Base-by-base conservation (phyloP, 2,329 filamentous ascomycete genomes). In the Bertia moriformis region DNA sequence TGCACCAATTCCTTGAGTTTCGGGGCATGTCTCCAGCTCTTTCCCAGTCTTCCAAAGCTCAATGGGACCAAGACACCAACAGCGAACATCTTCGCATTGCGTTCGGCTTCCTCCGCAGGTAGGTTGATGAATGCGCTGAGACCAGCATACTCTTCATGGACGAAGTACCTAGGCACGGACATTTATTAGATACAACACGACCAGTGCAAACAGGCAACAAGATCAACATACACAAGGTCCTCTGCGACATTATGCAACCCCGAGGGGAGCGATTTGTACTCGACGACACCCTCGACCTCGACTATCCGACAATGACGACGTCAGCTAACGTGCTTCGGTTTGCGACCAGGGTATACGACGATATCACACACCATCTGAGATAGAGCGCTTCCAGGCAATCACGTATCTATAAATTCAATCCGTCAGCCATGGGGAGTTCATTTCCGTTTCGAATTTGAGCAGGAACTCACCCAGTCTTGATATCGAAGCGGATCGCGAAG, bases 201-300 rank as follows among this genome's bases (percentile, higher is more conserved):
- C 14, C 14, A 5, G 13, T 14, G n/a, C n/a, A n/a, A n/a, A n/a
- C n/a, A n/a, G n/a, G n/a, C n/a, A n/a, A n/a, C n/a, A n/a, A n/a
- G n/a, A 13, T 19, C 29, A 13, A 45, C 54, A 41, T 60, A 71
- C 58, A 80, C 66, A 17, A 78, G 56, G 51, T 80, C 75, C 43
- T 70, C 65, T 19, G 66, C 59, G 4, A 78, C 68, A 43, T 70
- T 65, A 51, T 80, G 75, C 19, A 78, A 52, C 14, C 75, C 75
- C 1, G 74, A 79, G 3, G 75, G 74, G 7, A 80, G 61, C 38
- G 71, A 73, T 49, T 78, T 78, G 61, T 67, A 80, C 54, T 80
- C 75, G 46, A 76, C 71, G 37, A 70, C 65, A 42, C 71, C 70
- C 45, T 76, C 70, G 27, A 79, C 59, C 37, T 67, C 57, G 37